Evolutionary conservation across 1,284 basidiomycete species (phyloP), one percentile per base, ranked within the genome.

Genomic region (Pyrrhoderma noxium): DNA sequence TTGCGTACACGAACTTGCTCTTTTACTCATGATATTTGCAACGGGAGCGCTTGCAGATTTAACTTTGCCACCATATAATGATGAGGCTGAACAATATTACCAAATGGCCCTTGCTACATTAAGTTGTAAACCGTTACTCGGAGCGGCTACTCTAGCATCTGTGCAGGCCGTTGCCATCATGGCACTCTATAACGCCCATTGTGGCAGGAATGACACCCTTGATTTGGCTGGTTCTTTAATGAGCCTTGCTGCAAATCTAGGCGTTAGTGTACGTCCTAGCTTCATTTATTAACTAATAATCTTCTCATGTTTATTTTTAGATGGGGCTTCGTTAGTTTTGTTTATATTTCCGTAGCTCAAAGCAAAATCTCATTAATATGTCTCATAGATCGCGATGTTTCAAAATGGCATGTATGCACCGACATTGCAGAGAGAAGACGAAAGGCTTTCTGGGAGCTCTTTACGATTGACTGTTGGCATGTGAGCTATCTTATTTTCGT

Each of bases 371-470:
- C 27, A 14, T 35, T n/a, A n/a, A 25, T 49, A 25, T 44, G 23
- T n/a, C 46, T 52, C 16, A 22, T 50, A 74, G 72, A 74, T 60
- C 69, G 71, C 4, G 72, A 74, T 52, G 67, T 68, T 55, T 66
- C 67, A 8, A 62, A 64, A 52, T 74, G 71, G 71, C 70, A 71
- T 45, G 58, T 65, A 14, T 63, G 61, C 31, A 59, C 65, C 4
- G 64, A 67, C 52, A 61, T 65, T 37, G 68, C 68, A 1, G 67
- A 73, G 43, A 60, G 68, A 31, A 64, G 72, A 18, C 59, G 72
- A 18, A 67, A 66, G 46, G 62, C 73, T 8, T 74, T 73, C 56
- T 74, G 72, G 72, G 71, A 74, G 56, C 56, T 73, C 11, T 67
- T 65, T 52, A 58, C 64, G 14, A 60, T 65, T 8, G 70, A 71